Evolutionary conservation across 495 filamentous ascomycete species (phyloP).

Genomic region (Penicillium bialowiezense): DNA sequence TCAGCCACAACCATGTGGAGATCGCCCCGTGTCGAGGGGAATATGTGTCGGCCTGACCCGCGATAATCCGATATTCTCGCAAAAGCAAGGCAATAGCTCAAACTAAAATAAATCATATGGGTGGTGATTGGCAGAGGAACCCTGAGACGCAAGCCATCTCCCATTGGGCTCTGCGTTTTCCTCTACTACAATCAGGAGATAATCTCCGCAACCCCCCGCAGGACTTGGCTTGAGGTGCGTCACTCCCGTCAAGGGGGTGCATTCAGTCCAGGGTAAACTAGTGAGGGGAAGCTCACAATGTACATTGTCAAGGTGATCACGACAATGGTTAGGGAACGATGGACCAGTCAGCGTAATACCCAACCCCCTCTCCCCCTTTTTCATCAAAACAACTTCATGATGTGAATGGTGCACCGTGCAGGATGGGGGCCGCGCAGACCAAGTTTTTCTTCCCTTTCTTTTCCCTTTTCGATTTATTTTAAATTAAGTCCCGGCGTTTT

Average conservation of each 20-base stretch:
- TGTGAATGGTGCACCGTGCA: constrained; percentile 17
- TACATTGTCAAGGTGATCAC: constrained; percentile 11
- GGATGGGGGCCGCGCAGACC: constrained; percentile 11
- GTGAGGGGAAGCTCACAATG: neutral
- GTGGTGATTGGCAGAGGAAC: neutral
- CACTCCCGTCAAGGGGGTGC: constrained; percentile 10
- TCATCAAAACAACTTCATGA: no score
- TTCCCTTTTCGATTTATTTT: constrained; percentile 6
- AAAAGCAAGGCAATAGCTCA: constrained; percentile 2
- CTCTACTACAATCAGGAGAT: neutral
- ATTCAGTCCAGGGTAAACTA: neutral
- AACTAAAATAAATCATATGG: neutral
- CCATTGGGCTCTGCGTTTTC: no score
- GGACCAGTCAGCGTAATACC: constrained; percentile 2
- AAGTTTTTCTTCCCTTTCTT: constrained; percentile 3
- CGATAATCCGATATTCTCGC: constrained; percentile 1
- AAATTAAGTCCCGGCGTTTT: no score
- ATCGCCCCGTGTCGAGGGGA: constrained; percentile 13
- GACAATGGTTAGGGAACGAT: constrained; percentile 10
- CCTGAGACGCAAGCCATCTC: neutral
- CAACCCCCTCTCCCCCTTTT: no score
- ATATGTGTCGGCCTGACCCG: constrained; percentile 8
- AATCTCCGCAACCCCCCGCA: constrained; percentile 16
- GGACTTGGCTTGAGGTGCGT: neutral
- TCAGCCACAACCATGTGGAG: constrained; percentile 34